Conservation (phyloP, 2,329 filamentous ascomycete species). For the Trichophaea hybrida region DNA sequence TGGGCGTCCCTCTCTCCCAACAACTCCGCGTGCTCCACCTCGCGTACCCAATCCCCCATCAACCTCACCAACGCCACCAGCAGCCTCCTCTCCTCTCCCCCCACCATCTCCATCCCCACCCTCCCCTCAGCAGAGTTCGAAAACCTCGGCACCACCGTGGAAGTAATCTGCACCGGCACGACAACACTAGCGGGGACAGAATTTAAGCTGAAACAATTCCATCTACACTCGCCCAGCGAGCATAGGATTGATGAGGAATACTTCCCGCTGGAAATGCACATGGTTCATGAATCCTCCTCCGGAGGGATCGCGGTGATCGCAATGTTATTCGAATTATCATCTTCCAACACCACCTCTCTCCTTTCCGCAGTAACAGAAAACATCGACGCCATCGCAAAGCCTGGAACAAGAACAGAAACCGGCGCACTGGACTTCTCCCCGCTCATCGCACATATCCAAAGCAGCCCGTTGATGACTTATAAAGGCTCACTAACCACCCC, state of each 20-base stretch:
- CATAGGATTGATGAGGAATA: slow-evolving; percentile 40
- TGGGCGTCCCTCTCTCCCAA: slow-evolving; percentile 37
- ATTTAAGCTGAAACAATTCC: slow-evolving; percentile 41
- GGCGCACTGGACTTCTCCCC: slow-evolving; percentile 36
- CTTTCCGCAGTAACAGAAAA: slow-evolving; percentile 36
- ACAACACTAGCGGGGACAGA: slow-evolving; percentile 32
- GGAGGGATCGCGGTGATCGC: slow-evolving; percentile 33
- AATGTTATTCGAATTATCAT: slow-evolving; percentile 34
- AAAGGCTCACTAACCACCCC: slow-evolving; percentile 48
- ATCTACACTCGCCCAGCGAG: slow-evolving; percentile 48
- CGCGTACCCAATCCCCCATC: slow-evolving; percentile 42
- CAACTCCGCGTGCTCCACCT: slow-evolving; percentile 37
- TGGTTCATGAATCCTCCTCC: slow-evolving; percentile 41
- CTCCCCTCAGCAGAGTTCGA: slow-evolving; percentile 38
- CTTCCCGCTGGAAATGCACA: slow-evolving; percentile 43
- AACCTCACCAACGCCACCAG: slow-evolving; percentile 33
- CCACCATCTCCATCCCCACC: slow-evolving; percentile 26
- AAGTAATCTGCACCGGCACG: slow-evolving; percentile 41
- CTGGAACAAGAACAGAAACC: slow-evolving; percentile 34
- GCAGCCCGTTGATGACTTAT: slow-evolving; percentile 38
- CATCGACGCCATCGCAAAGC: slow-evolving; percentile 33
- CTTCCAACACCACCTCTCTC: slow-evolving; percentile 33
- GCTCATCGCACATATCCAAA: slow-evolving; percentile 32
- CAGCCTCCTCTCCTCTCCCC: not conserved
- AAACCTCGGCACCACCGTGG: slow-evolving; percentile 44